Base-by-base conservation (phyloP, 495 filamentous ascomycete genomes). In the Aspergillus sparsus region DNA sequence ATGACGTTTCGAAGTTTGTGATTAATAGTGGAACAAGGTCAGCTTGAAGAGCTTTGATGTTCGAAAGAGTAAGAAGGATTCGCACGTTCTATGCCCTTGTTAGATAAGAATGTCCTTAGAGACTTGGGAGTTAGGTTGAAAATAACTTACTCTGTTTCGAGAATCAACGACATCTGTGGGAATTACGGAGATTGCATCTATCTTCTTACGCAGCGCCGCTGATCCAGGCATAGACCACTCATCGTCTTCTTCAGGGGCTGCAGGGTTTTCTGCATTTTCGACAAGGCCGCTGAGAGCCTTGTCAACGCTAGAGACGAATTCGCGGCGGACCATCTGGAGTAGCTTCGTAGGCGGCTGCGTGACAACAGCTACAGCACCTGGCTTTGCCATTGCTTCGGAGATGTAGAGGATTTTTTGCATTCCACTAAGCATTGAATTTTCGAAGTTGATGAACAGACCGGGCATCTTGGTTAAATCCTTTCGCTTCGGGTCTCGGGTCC, bases 361-460 rank as follows among this genome's bases (percentile, higher is more conserved):
- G 41, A 98, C 85, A 55, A 98, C 89, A 63, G 91, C 85, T 32
- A 79, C 81, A 3, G 86, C 78, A 7, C 82, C 85, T 5, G 85
- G 75, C 73, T 87, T 91, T 36, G 77, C 77, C 75, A 83, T 86
- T 36, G 89, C 89, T 54, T 97, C 93, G 7, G 88, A 89, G 39
- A 98, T 85, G 71, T 96, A 98, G 11, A 96, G 81, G 51, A 98
- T 92, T 75, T 89, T 94, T 70, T 98, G 95, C 87, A 96, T 89
- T 15, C 90, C 90, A 3, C 74, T 73, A 31, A 98, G 79, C 47
- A 98, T 75, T 6, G 85, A 81, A 45, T 82, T 87, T 66, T 98
- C 90, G 65, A 94, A 95, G 0, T 85, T 81, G 35, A 87, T 74
- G 69, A 98, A 96, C 57, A 88, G 81, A 5, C 83, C 77, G 0